Conservation (phyloP, 768 basidiomycete genomes). For the Fomitopsis serialis region DNA sequence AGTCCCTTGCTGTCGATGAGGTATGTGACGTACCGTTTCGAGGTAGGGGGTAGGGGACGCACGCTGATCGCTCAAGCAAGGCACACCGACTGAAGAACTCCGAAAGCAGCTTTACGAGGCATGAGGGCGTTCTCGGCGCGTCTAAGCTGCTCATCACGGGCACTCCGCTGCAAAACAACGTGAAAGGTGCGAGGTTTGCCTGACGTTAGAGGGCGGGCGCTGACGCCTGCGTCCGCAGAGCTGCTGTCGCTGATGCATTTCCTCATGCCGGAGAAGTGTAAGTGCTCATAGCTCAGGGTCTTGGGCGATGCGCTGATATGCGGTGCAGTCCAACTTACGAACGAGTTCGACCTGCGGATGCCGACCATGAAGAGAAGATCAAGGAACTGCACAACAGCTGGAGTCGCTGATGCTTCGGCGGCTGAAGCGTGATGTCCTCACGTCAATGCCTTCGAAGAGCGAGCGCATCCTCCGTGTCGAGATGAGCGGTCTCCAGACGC, state of each 20-base stretch:
- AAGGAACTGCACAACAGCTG: constrained; percentile 92
- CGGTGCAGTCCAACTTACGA: constrained; percentile 74
- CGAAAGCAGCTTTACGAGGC: constrained; percentile 97
- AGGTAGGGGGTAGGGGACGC: no score
- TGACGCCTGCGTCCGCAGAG: constrained; percentile 42
- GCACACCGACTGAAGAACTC: constrained; percentile 98
- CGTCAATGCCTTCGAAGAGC: constrained; percentile 94
- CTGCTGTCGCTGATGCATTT: constrained; percentile 97
- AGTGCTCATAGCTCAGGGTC: constrained; percentile 22
- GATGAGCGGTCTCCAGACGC: constrained; percentile 94
- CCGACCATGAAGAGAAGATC: constrained; percentile 91
- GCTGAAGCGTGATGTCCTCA: constrained; percentile 93
- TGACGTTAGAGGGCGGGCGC: constrained; percentile 6
- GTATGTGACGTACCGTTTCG: constrained; percentile 33
- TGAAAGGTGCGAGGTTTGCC: constrained; percentile 64
- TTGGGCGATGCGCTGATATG: neutral
- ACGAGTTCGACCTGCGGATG: constrained; percentile 96
- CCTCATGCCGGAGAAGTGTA: constrained; percentile 97
- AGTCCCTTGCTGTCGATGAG: constrained; percentile 93
- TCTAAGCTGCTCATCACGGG: constrained; percentile 97
- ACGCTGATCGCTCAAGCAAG: constrained; percentile 32
- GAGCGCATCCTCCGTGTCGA: constrained; percentile 97
- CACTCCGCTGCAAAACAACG: constrained; percentile 97
- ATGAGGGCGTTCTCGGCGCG: constrained; percentile 77
- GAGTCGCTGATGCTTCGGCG: constrained; percentile 93